phyloP scores from a whole-genome alignment of 495 filamentous ascomycete genomes.

The Penicillium cosmopolitanum region DNA sequence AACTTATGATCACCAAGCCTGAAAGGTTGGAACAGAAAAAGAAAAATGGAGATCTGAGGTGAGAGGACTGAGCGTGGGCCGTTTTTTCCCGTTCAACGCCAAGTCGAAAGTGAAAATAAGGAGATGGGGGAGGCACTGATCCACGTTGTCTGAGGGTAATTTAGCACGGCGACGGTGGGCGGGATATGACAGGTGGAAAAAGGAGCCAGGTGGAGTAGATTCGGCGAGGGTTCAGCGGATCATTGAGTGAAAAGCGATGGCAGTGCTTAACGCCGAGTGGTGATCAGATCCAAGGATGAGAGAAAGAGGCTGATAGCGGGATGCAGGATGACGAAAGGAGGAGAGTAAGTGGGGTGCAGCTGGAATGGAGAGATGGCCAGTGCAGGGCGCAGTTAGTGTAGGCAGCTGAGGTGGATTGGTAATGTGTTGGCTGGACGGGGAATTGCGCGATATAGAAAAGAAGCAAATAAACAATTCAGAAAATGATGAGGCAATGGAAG shows the following conservation, averaged over 20 bases:
- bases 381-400: not conserved
- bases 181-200: conserved; percentile 11
- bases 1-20: conserved; percentile 6
- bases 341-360: conserved; percentile 9
- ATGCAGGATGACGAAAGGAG: conserved; percentile 31
- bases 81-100: conserved; percentile 2
- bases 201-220: not conserved
- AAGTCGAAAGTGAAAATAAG: not conserved
- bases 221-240: not conserved
- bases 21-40: not conserved
- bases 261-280: not conserved
- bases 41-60: not conserved
- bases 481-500: too few relatives aligned
- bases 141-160: conserved; percentile 5
- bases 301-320: conserved; percentile 26
- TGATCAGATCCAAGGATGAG: conserved; percentile 22
- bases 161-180: not conserved
- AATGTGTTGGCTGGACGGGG: not conserved
- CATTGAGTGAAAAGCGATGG: not conserved
- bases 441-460: not conserved
- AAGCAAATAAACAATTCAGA: not conserved
- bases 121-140: not conserved
- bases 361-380: not conserved
- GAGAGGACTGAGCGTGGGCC: conserved; percentile 1
- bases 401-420: not conserved